Base-by-base conservation (phyloP, 31 red algal genomes). In the Odonthalia washingtoniensis region DNA sequence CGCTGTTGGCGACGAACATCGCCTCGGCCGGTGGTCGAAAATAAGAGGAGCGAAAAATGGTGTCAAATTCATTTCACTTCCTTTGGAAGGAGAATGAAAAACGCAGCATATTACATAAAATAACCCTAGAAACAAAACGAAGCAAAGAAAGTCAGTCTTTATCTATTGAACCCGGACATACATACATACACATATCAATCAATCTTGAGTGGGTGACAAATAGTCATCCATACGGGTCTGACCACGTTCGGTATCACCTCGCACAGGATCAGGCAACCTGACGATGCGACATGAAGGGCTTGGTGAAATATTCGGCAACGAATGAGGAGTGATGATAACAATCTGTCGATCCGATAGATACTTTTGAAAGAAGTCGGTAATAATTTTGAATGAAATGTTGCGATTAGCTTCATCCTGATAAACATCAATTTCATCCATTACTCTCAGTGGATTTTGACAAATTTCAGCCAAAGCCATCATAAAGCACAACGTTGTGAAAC, bases 401-500 rank as follows among this genome's bases (percentile, higher is more conserved):
- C 97, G 83, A 17, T 90, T 96, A 3, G 87, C 92, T 79, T 96
- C 97, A 53, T 99, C 97, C 87, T 96, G 95, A 68, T 94, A 96
- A 35, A 99, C 97, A 89, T 99, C 97, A 75, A 96, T 94, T 79
- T 96, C 97, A 75, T 99, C 97, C 86, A 99, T 92, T 18, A 99
- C 90, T 28, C 97, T 79, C 60, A 96, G 66, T 2, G 97, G 97
- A 61, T 92, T 90, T 34, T 92, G 83, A 73, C 93, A 93, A 5
- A 93, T 75, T 75, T 99, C 94, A 35, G 94, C 97, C 1, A 99
- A 77, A 33, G 94, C 97, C 33, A 99, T 72, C 67, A 99, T 92
- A 34, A 99, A 93, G 46, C 61, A 82, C 21, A 99, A 82, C 12
- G 97, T 99, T 6, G 94, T 96, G 83, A 87, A 99, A 52, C 89